Conservation (phyloP, 768 basidiomycete genomes). For the Panaeolus cyanescens region DNA sequence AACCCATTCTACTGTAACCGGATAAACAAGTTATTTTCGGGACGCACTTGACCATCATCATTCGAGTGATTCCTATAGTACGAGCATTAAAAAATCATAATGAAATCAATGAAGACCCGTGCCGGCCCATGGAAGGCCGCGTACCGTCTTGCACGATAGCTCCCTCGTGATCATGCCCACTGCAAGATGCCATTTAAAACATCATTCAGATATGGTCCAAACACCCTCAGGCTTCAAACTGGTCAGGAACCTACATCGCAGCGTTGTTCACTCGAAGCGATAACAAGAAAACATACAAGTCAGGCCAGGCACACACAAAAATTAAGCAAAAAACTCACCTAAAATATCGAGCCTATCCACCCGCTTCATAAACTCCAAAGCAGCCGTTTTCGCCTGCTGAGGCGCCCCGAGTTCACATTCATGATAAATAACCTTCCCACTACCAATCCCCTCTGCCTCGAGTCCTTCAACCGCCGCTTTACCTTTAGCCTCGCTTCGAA, state of each 20-base stretch:
- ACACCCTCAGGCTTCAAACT: no score
- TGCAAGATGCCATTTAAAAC: background rate
- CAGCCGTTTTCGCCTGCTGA: constrained; percentile 37
- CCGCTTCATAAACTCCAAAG: constrained; percentile 40
- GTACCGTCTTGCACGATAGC: background rate
- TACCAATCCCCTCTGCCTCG: constrained; percentile 37
- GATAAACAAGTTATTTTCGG: background rate
- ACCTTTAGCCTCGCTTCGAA: constrained; percentile 43
- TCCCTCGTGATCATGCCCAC: background rate
- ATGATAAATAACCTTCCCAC: constrained; percentile 44
- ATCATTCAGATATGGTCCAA: no score
- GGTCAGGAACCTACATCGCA: no score
- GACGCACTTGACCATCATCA: constrained; percentile 14
- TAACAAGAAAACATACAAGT: no score
- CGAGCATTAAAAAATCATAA: no score
- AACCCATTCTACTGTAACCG: background rate
- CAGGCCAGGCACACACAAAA: no score
- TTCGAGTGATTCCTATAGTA: constrained; percentile 3
- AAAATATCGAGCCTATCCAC: constrained; percentile 52
- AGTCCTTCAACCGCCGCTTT: constrained; percentile 44
- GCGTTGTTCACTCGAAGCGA: constrained; percentile 17
- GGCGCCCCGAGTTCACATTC: constrained; percentile 48
- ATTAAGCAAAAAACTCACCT: constrained; percentile 38
- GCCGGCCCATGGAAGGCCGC: background rate
- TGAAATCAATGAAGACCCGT: no score